Percentiles rank a stretch among this genome's conserved stretches.
Evolutionary conservation across 352 stramenopile genomes (phyloP).

Genomic region (Phytophthora vignae): DNA sequence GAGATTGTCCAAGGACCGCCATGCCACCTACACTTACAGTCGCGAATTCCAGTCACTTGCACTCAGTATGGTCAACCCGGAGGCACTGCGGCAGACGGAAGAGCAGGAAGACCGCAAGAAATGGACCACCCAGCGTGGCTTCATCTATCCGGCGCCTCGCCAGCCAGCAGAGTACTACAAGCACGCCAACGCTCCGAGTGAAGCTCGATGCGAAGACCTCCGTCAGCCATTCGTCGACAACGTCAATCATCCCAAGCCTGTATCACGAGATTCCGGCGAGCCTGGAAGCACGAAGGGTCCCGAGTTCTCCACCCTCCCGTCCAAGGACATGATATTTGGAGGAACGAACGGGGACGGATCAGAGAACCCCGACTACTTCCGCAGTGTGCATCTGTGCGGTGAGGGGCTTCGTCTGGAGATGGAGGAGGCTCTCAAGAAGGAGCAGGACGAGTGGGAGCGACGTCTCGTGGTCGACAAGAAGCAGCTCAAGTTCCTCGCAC

Average conservation of each 20-base stretch:
- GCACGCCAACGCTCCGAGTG: slow-evolving; percentile 74
- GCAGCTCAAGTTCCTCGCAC: slow-evolving; percentile 88
- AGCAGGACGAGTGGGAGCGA: slow-evolving; percentile 74
- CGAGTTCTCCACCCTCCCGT: slow-evolving; percentile 85
- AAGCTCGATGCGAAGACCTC: slow-evolving; percentile 86
- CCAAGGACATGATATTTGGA: slow-evolving; percentile 90
- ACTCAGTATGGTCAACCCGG: slow-evolving; percentile 80
- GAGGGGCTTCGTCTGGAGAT: slow-evolving; percentile 81
- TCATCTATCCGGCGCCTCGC: slow-evolving; percentile 86
- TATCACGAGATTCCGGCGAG: slow-evolving; percentile 47
- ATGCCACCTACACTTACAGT: slow-evolving; percentile 86
- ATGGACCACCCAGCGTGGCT: slow-evolving; percentile 89
- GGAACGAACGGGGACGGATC: slow-evolving; percentile 79
- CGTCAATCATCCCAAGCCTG: slow-evolving; percentile 67
- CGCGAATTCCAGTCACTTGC: slow-evolving; percentile 89
- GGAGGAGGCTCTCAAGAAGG: slow-evolving; percentile 69
- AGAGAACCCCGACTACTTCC: slow-evolving; percentile 80
- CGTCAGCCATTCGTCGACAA: slow-evolving; percentile 88
- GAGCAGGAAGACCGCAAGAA: slow-evolving; percentile 54
- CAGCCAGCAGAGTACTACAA: slow-evolving; percentile 74
- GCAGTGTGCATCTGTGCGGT: slow-evolving; percentile 87
- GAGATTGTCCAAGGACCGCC: slow-evolving; percentile 46
- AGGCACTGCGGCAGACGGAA: slow-evolving; percentile 61
- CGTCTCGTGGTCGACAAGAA: slow-evolving; percentile 90
- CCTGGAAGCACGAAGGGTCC: slow-evolving; percentile 17